phyloP scores from a whole-genome alignment of 2,329 filamentous ascomycete genomes.

The Fusarium sp. region DNA sequence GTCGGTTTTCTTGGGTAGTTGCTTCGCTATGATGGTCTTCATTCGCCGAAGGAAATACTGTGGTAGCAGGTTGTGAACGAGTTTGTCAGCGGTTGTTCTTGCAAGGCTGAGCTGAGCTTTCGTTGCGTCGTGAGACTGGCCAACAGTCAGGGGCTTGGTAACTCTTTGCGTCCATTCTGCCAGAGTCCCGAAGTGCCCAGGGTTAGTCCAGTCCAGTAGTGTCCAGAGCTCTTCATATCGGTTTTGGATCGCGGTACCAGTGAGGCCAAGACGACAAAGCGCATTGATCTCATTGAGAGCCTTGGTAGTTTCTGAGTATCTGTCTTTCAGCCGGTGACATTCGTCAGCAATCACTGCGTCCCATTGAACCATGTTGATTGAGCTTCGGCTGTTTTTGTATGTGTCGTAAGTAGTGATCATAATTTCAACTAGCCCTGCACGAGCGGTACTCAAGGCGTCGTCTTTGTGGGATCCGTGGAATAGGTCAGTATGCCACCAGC shows the following conservation, averaged over 20 bases:
- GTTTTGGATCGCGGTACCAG: slow-evolving; percentile 97
- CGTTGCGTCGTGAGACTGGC: slow-evolving; percentile 93
- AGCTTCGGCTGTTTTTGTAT: slow-evolving; percentile 80
- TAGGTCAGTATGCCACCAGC: slow-evolving; percentile 90
- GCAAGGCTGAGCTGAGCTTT: slow-evolving; percentile 83
- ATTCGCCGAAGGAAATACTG: slow-evolving; percentile 91
- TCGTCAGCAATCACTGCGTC: slow-evolving; percentile 96
- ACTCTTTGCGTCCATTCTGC: slow-evolving; percentile 84
- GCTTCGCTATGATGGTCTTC: slow-evolving; percentile 91
- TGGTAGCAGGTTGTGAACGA: slow-evolving; percentile 88
- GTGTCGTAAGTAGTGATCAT: slow-evolving; percentile 96
- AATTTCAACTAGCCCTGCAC: slow-evolving; percentile 83
- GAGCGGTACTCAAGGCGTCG: slow-evolving; percentile 77
- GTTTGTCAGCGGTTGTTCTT: slow-evolving; percentile 82
- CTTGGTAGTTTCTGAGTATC: slow-evolving; percentile 79
- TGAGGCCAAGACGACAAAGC: slow-evolving; percentile 91
- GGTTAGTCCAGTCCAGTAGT: slow-evolving; percentile 94
- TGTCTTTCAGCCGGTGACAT: slow-evolving; percentile 89
- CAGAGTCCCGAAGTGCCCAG: slow-evolving; percentile 73
- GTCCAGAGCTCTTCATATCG: slow-evolving; percentile 98
- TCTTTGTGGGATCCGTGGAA: slow-evolving; percentile 80
- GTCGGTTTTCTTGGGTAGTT: slow-evolving; percentile 94
- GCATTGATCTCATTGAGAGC: slow-evolving; percentile 93
- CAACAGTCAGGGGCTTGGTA: slow-evolving; percentile 81
- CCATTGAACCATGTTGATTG: slow-evolving; percentile 88